A percentile compares a stretch with the other conserved stretches of the same genome.
Conservation (phyloP, 169 alveolate species). For the Cryptosporidium meleagridis region DNA sequence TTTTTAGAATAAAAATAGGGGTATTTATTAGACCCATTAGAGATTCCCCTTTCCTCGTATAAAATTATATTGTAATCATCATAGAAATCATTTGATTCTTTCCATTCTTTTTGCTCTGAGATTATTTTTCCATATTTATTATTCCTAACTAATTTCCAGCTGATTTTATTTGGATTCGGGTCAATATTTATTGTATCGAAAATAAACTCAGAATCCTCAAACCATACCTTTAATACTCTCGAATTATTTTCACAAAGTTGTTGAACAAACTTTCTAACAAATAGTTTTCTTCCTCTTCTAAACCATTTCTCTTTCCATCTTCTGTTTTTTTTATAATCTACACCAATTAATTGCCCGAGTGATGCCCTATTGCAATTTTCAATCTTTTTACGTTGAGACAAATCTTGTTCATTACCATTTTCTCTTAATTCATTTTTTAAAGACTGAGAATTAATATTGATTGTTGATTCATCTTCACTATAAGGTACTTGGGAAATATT, state of each 20-base stretch:
- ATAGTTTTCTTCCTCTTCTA: slow-evolving; percentile 51
- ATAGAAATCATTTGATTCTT: slow-evolving; percentile 18
- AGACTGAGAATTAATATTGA: not conserved
- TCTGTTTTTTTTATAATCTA: slow-evolving; percentile 35
- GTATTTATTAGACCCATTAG: not conserved
- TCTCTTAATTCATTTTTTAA: not conserved
- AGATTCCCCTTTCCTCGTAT: slow-evolving; percentile 21
- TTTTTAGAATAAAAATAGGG: slow-evolving; percentile 7
- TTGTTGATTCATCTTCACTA: slow-evolving; percentile 11
- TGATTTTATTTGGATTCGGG: not conserved
- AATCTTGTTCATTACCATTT: not conserved
- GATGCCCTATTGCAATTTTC: slow-evolving; percentile 21
- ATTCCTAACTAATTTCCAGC: slow-evolving; percentile 13
- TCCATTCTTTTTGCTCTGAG: slow-evolving; percentile 32
- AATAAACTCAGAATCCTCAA: slow-evolving; percentile 59
- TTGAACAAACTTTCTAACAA: slow-evolving; percentile 48
- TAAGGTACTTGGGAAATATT: slow-evolving; percentile 17
- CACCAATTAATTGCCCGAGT: slow-evolving; percentile 46
- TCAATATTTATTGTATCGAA: not conserved
- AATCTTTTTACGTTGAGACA: not conserved
- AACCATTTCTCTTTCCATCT: slow-evolving; percentile 75
- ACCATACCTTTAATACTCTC: slow-evolving; percentile 3
- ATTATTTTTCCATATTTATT: slow-evolving; percentile 63
- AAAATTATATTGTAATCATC: not conserved
- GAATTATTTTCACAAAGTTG: slow-evolving; percentile 71